Evolutionary conservation across 441 rosid genomes (phyloP).

Genomic region (Isatis lusitanica): DNA sequence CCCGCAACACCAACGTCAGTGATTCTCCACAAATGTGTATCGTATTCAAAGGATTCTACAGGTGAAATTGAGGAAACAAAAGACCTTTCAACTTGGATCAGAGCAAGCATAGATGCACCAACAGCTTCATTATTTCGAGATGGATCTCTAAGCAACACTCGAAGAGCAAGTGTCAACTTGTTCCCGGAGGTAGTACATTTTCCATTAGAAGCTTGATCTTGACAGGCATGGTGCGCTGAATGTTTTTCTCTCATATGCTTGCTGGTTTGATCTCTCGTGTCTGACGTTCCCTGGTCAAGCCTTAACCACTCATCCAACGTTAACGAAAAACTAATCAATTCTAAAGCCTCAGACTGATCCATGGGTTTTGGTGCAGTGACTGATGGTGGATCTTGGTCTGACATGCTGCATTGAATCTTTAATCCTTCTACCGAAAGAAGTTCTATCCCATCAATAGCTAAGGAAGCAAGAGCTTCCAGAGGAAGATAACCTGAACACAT

Average conservation of each 20-base stretch:
- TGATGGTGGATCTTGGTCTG: slow-evolving; percentile 60
- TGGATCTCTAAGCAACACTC: slow-evolving; percentile 71
- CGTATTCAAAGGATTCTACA: slow-evolving; percentile 26
- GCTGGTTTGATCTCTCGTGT: slow-evolving; percentile 37
- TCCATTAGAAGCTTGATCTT: slow-evolving; percentile 32
- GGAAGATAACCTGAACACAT: slow-evolving; percentile 35
- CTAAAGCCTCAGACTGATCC: slow-evolving; percentile 36
- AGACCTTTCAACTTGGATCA: slow-evolving; percentile 58
- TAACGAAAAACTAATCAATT: slow-evolving; percentile 50
- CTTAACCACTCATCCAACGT: slow-evolving; percentile 67
- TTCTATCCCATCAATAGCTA: slow-evolving; percentile 56
- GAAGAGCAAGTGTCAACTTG: slow-evolving; percentile 52
- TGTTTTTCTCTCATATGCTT: slow-evolving; percentile 31
- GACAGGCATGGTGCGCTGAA: slow-evolving; percentile 19
- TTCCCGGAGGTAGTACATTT: slow-evolving; percentile 41
- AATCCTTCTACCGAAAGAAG: slow-evolving; percentile 60
- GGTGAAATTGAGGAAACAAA: slow-evolving; percentile 27
- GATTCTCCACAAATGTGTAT: slow-evolving; percentile 46
- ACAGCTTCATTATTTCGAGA: slow-evolving; percentile 62
- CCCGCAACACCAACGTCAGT: slow-evolving; percentile 59
- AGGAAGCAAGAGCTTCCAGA: slow-evolving; percentile 43
- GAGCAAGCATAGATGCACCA: slow-evolving; percentile 73
- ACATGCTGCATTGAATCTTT: slow-evolving; percentile 69
- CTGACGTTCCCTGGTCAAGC: slow-evolving; percentile 46
- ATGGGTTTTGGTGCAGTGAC: slow-evolving; percentile 37